A percentile compares a stretch with the other conserved stretches of the same genome.
These are phyloP conservation scores for Lathyrus aphaca DNA, from an alignment of 306 rosid species.

Conservation along the genomic window DNA sequence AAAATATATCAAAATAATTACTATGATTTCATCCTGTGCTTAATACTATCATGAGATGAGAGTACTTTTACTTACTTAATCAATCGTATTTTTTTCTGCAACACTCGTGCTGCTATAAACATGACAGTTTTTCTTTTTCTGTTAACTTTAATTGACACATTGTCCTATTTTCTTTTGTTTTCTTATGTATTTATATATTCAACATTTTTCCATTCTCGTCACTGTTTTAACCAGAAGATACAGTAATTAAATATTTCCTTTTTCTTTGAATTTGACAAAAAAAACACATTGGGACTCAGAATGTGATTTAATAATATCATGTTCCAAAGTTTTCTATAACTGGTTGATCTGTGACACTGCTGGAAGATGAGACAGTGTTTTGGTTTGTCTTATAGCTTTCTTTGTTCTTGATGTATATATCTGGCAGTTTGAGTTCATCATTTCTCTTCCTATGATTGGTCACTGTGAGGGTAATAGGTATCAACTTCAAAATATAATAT, in stretches of 20 bases:
- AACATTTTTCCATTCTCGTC: conserved; percentile 13
- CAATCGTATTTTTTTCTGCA: conserved; percentile 23
- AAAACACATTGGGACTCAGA: conserved; percentile 46
- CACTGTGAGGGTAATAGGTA: conserved; percentile 33
- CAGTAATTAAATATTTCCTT: background rate
- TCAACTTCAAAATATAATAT: conserved; percentile 34
- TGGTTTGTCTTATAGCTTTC: conserved; percentile 38
- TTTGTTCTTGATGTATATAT: conserved; percentile 33
- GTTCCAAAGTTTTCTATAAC: conserved; percentile 38
- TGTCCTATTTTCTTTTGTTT: conserved; percentile 30
- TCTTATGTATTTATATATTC: conserved; percentile 3
- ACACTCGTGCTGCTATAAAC: conserved; percentile 22
- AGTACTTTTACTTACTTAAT: conserved; percentile 10
- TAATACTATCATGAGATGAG: conserved; percentile 1
- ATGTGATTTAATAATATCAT: conserved; percentile 32
- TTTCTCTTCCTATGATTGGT: conserved; percentile 48
- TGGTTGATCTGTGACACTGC: conserved; percentile 40
- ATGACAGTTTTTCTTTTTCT: conserved; percentile 28
- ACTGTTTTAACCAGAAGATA: conserved; percentile 1
- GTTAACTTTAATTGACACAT: conserved; percentile 31
- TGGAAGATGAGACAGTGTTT: conserved; percentile 42
- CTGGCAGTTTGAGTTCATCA: conserved; percentile 34
- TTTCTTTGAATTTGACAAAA: conserved; percentile 13
- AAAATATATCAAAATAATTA: background rate
- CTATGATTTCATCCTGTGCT: background rate